These are phyloP conservation scores for Exserohilum turcica DNA, from an alignment of 2,329 filamentous ascomycete species.

Conservation along the genomic window DNA sequence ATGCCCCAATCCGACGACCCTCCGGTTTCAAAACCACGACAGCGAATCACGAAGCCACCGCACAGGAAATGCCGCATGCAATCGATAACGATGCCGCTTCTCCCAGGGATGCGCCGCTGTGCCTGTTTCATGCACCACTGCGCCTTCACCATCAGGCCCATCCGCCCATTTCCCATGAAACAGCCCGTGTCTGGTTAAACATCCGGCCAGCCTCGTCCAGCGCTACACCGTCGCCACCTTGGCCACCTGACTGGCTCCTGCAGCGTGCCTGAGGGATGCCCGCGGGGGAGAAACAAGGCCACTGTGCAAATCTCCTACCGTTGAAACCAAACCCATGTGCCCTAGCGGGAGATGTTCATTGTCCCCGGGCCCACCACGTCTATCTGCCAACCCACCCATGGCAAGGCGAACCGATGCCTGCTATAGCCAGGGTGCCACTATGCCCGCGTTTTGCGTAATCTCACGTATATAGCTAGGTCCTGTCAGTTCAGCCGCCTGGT, in stretches of 20 bases:
- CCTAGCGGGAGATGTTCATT: constrained; percentile 21
- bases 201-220: constrained; percentile 20
- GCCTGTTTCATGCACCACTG: constrained; percentile 33
- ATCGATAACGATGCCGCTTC: constrained; percentile 14
- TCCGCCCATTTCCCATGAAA: constrained; percentile 41
- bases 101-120: constrained; percentile 17
- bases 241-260: constrained; percentile 23
- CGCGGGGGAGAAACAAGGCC: constrained; percentile 22
- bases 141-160: constrained; percentile 18
- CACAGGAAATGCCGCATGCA: constrained; percentile 10
- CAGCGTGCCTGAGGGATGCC: constrained; percentile 24
- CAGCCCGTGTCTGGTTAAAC: constrained; percentile 30
- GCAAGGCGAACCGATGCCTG: constrained; percentile 22
- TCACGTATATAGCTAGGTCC: constrained; percentile 32
- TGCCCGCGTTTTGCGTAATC: constrained; percentile 3
- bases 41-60: constrained; percentile 15
- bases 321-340: constrained; percentile 31
- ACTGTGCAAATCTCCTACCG: constrained; percentile 8
- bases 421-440: constrained; percentile 11
- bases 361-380: constrained; percentile 14
- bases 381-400: constrained; percentile 10
- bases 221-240: constrained; percentile 16
- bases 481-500: constrained; percentile 16
- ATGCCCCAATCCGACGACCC: constrained; percentile 16
- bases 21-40: constrained; percentile 23